Evolutionary conservation across 768 basidiomycete genomes (phyloP), one percentile per base, ranked within the genome.

Genomic region (Psilocybe cyanescens): DNA sequence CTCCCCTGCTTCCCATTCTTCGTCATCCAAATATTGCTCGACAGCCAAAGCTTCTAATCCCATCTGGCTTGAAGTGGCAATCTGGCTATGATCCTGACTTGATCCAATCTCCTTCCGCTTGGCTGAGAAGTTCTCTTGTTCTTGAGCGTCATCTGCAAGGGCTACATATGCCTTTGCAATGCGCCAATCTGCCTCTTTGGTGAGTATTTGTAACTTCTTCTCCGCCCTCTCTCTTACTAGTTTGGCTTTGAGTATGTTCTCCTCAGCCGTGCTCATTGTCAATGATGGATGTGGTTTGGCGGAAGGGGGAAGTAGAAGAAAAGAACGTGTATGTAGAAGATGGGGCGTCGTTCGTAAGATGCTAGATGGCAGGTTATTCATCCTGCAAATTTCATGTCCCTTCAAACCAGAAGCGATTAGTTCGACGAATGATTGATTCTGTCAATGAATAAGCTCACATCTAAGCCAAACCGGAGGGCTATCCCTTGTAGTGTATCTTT

Each of bases 271-370:
- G 19, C 69, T 65, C 29, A 70, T 55, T 19, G 44, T 57, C 17
- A 60, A 31, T 47, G 68, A 33, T 54, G 65, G 37, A 63, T 65
- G 63, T 12, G 66, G 73, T 56, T 71, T 74, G 3, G 76, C 69
- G 17, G 78, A 77, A 2, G 80, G 75, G 1, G 89, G 89, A 8
- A 91, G 76, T 14, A 77, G 70, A 59, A 92, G 72, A 62, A 76
- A 83, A 1, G 78, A 75, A 4, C 90, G 84, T 1, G 90, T 91
- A 71, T 91, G 90, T 14, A 92, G 76, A 7, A 92, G 75, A 68
- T 92, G 89, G 5, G 91, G 91, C 0, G 86, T 91, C 0, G 87
- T 91, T 59, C 77, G 83, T 17, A 92, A 74, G 3, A 88, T 86
- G 67, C 82, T 88, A 4, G 78, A 73, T 0, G 90, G 87, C 11